A percentile compares a stretch with the other conserved stretches of the same genome.
These are phyloP conservation scores for Neurospora sp. DNA, from an alignment of 495 filamentous ascomycete genomes.

Conservation along the genomic window DNA sequence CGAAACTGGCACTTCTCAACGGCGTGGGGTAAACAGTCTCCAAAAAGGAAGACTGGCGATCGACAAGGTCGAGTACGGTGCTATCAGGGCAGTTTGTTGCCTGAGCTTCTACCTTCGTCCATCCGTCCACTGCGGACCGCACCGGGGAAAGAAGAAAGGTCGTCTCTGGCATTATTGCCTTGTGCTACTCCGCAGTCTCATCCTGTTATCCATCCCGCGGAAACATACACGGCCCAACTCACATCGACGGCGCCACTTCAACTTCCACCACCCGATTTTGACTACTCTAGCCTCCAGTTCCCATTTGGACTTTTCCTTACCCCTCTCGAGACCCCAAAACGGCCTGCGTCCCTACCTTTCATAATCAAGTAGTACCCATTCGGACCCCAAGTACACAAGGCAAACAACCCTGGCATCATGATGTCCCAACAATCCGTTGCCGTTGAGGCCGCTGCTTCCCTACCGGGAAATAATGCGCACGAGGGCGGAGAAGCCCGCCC, in stretches of 20 bases:
- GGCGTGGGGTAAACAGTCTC: background rate
- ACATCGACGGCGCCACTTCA: background rate
- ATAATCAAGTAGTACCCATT: constrained; percentile 24
- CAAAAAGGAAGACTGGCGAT: background rate
- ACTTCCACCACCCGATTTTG: constrained; percentile 8
- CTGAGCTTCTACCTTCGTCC: background rate
- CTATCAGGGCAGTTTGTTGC: background rate
- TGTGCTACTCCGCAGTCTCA: constrained; percentile 1
- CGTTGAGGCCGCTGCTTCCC: constrained; percentile 33
- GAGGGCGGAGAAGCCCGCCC: constrained; percentile 37
- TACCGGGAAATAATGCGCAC: constrained; percentile 25
- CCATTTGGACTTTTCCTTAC: constrained; percentile 11
- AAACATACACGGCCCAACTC: constrained; percentile 16
- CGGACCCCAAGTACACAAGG: constrained; percentile 28
- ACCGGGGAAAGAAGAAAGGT: constrained; percentile 9
- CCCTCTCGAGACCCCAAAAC: constrained; percentile 7
- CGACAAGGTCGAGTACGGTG: background rate
- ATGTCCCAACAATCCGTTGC: constrained; percentile 40
- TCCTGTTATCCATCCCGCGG: constrained; percentile 5
- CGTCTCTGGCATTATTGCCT: constrained; percentile 12
- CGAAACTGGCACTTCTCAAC: background rate
- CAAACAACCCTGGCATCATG: constrained; percentile 26
- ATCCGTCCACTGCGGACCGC: background rate
- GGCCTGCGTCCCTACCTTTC: constrained; percentile 5
- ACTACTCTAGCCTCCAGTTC: constrained; percentile 3